Conservation (phyloP, 2,329 filamentous ascomycete genomes). For the Botryotinia narcissicola region DNA sequence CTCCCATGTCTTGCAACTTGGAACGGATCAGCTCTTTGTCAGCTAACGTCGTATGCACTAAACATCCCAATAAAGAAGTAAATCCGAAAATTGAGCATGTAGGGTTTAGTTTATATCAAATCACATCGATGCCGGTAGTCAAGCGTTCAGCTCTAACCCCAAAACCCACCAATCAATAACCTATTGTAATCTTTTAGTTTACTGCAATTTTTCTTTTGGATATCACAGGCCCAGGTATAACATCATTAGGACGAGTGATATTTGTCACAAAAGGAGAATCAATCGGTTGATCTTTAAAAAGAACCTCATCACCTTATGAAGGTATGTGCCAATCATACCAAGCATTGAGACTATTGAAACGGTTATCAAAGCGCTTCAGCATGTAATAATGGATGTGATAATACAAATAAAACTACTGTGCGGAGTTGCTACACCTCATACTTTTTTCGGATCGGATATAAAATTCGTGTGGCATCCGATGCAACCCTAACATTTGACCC, state of each 20-base stretch:
- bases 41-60: constrained; percentile 12
- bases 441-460: constrained; percentile 13
- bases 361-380: constrained; percentile 11
- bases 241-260: neutral
- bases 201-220: neutral
- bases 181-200: neutral
- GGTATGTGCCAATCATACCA: constrained; percentile 11
- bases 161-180: neutral
- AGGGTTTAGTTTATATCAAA: constrained; percentile 5
- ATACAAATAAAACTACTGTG: constrained; percentile 14
- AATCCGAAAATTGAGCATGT: constrained; percentile 3
- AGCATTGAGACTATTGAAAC: constrained; percentile 7
- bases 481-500: neutral
- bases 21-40: constrained; percentile 17
- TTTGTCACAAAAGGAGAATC: constrained; percentile 6
- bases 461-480: constrained; percentile 8
- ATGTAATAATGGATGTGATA: constrained; percentile 8
- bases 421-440: constrained; percentile 1
- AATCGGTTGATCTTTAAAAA: constrained; percentile 17
- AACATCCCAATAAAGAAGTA: constrained; percentile 12
- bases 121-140: constrained; percentile 9
- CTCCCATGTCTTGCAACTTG: neutral
- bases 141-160: constrained; percentile 6
- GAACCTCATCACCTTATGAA: constrained; percentile 5
- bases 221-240: neutral